Evolutionary conservation across 2,329 filamentous ascomycete species (phyloP).

Genomic region (Teratosphaeriaceae sp.): DNA sequence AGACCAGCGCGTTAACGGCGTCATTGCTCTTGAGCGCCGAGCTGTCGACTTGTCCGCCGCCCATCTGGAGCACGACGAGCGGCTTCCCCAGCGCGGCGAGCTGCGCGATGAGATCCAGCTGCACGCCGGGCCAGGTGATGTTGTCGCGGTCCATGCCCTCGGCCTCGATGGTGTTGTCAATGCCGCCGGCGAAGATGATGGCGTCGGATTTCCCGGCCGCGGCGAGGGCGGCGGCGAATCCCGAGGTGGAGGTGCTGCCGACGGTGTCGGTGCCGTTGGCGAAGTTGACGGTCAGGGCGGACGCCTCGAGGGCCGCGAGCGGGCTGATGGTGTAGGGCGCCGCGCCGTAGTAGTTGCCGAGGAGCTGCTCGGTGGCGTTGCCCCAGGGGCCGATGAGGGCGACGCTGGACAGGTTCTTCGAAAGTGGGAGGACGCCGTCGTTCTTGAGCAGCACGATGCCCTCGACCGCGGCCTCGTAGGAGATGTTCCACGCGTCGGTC

Average conservation of each 20-base stretch:
- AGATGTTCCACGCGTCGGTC: constrained; percentile 45
- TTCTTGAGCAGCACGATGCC: constrained; percentile 45
- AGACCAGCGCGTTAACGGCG: constrained; percentile 38
- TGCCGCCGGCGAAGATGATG: constrained; percentile 19
- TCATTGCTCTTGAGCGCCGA: constrained; percentile 33
- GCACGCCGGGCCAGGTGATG: constrained; percentile 38
- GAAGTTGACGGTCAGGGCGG: constrained; percentile 12
- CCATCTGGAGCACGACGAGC: constrained; percentile 31
- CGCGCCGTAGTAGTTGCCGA: constrained; percentile 25
- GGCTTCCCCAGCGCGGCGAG: constrained; percentile 35
- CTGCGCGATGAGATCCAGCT: constrained; percentile 35
- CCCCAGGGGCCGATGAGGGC: constrained; percentile 52
- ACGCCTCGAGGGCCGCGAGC: constrained; percentile 12
- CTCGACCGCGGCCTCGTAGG: constrained; percentile 36
- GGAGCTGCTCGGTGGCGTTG: constrained; percentile 42
- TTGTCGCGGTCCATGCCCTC: constrained; percentile 35
- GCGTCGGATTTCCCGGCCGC: constrained; percentile 17
- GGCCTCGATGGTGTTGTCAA: constrained; percentile 36
- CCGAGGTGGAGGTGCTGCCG: constrained; percentile 10
- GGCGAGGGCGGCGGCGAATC: constrained; percentile 13
- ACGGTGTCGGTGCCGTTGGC: constrained; percentile 14
- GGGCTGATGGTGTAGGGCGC: constrained; percentile 18
- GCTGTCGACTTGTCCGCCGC: constrained; percentile 37
- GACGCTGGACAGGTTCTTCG: constrained; percentile 27
- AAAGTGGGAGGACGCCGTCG: constrained; percentile 37